Evolutionary conservation across 495 filamentous ascomycete genomes (phyloP), one percentile per base, ranked within the genome.

Genomic region (Viridothelium virens): DNA sequence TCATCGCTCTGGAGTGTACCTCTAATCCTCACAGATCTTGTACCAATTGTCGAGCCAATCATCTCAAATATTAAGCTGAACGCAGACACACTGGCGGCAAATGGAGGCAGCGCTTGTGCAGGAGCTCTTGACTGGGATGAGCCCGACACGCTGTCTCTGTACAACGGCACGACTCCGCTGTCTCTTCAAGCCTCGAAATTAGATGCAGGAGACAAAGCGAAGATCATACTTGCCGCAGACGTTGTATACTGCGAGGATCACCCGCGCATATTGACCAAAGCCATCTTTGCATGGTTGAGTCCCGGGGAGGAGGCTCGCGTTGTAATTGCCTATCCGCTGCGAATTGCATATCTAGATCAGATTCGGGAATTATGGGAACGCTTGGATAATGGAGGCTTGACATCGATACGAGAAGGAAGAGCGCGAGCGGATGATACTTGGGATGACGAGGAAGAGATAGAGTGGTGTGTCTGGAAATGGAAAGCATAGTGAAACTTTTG

Each of bases 401-500:
- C 38, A 25, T 67, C 65, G 38, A 37, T 66, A 2, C 31, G 53
- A 25, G 70, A 71, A 39, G 70, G 68, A 3, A 31, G 70, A 34
- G 70, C 67, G 56, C 36, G 33, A 36, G 38, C 61, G 7, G 67
- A 64, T 36, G 46, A 71, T 18, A 48, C 61, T 18, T 69, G 68
- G 61, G 67, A 71, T 53, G 70, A 71, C 31, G 59, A 71, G 33
- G 63, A 61, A 36, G 65, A 65, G n/a, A 67, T 67, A 38, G 70
- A 71, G 50, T 71, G 70, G 70, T 69, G 70, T 41, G 63, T 71
- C 4, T 71, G 70, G 70, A 37, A 61, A 33, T 70, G 70, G 70
- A 66, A 66, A 34, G 63, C 0, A 14, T 7, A 44, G 41, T 7
- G 41, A 1, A 44, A 14, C 7, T 44, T 7, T 14, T 44, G 6